Evolutionary conservation across 2,329 filamentous ascomycete species (phyloP).

Genomic region (Apiospora malaysiana): DNA sequence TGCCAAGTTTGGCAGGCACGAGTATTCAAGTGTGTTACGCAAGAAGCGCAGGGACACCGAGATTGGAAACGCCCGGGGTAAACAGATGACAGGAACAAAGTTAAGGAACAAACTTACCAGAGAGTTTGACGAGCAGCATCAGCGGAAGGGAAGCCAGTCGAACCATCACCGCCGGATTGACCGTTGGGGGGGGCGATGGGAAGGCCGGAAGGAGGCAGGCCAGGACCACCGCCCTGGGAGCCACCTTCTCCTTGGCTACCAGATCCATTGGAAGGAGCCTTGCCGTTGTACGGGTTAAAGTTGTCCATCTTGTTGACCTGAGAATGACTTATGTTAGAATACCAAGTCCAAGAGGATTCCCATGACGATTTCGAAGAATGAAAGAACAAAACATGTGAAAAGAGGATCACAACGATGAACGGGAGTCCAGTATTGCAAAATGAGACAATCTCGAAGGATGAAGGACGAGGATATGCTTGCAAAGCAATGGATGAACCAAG

Average conservation of each 20-base stretch:
- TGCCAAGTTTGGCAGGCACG: neutral
- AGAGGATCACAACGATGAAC: neutral
- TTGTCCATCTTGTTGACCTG: slow-evolving; percentile 37
- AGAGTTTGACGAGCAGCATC: slow-evolving; percentile 62
- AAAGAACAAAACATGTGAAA: neutral
- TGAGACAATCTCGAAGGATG: neutral
- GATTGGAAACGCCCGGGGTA: neutral
- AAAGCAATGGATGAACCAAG: neutral
- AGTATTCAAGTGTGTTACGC: neutral
- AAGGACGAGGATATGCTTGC: neutral
- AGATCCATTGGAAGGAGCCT: slow-evolving; percentile 44
- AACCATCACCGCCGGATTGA: slow-evolving; percentile 41
- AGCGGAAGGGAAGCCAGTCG: slow-evolving; percentile 37
- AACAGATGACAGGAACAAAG: neutral
- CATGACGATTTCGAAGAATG: neutral
- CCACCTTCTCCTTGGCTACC: slow-evolving; percentile 44
- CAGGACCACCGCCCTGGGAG: slow-evolving; percentile 39
- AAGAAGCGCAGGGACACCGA: neutral
- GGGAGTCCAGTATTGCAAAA: neutral
- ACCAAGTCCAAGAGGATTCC: too few relatives aligned
- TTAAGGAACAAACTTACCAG: slow-evolving; percentile 50
- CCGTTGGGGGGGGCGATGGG: slow-evolving; percentile 41
- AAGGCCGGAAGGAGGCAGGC: slow-evolving; percentile 35
- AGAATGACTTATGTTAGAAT: neutral
- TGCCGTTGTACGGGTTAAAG: slow-evolving; percentile 43